phyloP scores from a whole-genome alignment of 2,329 filamentous ascomycete species.

The Fusarium graminum region DNA sequence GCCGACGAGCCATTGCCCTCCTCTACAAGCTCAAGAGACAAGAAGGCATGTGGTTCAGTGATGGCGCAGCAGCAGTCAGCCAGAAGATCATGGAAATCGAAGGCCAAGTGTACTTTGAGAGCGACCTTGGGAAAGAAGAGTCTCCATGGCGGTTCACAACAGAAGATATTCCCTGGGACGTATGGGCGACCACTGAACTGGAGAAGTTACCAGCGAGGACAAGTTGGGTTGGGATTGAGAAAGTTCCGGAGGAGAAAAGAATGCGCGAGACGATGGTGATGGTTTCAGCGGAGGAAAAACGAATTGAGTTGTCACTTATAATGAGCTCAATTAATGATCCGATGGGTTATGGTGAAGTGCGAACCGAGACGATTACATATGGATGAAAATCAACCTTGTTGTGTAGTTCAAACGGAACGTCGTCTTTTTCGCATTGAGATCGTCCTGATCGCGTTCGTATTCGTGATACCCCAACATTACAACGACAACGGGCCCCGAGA shows the following conservation, averaged over 20 bases:
- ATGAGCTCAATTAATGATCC: constrained; percentile 40
- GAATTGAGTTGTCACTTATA: constrained; percentile 41
- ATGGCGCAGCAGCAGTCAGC: constrained; percentile 45
- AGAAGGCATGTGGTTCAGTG: constrained; percentile 53
- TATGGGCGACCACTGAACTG: constrained; percentile 35
- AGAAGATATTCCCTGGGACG: constrained; percentile 42
- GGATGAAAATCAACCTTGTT: constrained; percentile 1
- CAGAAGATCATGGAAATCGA: constrained; percentile 43
- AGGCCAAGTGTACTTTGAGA: constrained; percentile 37
- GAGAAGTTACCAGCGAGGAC: constrained; percentile 15
- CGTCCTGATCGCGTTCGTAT: constrained; percentile 32
- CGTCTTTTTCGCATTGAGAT: constrained; percentile 20
- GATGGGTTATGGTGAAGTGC: constrained; percentile 27
- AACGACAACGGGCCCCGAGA: constrained; percentile 18
- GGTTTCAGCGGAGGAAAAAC: constrained; percentile 35
- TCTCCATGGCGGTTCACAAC: background rate
- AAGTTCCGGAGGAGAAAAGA: constrained; percentile 39
- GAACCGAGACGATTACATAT: constrained; percentile 35
- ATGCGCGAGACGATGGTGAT: constrained; percentile 46
- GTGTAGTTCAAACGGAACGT: background rate
- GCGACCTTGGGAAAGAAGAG: constrained; percentile 25
- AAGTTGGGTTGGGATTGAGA: constrained; percentile 44
- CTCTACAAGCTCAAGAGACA: constrained; percentile 48
- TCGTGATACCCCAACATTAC: constrained; percentile 3
- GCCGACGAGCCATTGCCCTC: constrained; percentile 46